Evolutionary conservation across 805 yeast species (phyloP), one percentile per base, ranked within the genome.

Genomic region (Saccharomycopsis babjevae): DNA sequence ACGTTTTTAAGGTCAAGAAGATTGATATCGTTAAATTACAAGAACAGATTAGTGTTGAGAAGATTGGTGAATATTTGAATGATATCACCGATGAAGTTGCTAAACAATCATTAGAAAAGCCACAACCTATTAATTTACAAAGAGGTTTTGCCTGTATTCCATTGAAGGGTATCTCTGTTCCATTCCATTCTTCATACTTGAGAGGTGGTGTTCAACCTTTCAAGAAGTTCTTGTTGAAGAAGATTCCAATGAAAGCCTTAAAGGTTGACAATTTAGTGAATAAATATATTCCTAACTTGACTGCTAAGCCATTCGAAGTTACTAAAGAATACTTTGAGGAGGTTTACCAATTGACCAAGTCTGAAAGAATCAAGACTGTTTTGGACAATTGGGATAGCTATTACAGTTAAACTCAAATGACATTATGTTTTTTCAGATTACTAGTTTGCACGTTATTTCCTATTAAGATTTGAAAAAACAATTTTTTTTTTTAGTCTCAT

Each of bases 101-200:
- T 46, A 83, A 84, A 74, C 84, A 88, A 73, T 83, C 97, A 18
- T 59, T 74, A 59, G 96, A 88, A 62, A 94, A 94, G 78, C 91
- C 96, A 59, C 98, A 93, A 79, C 99, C 99, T 68, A 89, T 94
- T 73, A 96, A 91, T 61, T 81, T 96, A 71, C 96, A 94, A 78
- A 88, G 99, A 79, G 99, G 99, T 30, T 93, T 89, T 69, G 98
- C 99, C 50, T 93, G 94, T 70, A 94, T 94, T 69, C 99, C 99
- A 74, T 83, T 94, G 76, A 91, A 88, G 81, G 99, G 99, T 69
- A 94, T 94, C 67, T 90, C 97, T n/a, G 99, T 94, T 73, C 99
- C 99, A 65, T 94, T 94, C 97, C 99, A 94, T 78, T 91, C 97
- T 34, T 86, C 97, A n/a, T 94, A 96, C 79, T 82, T 94, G 79